Evolutionary conservation across 208 protist genomes (phyloP), one percentile per base, ranked within the genome.

Genomic region (Zelonia costaricensis): DNA sequence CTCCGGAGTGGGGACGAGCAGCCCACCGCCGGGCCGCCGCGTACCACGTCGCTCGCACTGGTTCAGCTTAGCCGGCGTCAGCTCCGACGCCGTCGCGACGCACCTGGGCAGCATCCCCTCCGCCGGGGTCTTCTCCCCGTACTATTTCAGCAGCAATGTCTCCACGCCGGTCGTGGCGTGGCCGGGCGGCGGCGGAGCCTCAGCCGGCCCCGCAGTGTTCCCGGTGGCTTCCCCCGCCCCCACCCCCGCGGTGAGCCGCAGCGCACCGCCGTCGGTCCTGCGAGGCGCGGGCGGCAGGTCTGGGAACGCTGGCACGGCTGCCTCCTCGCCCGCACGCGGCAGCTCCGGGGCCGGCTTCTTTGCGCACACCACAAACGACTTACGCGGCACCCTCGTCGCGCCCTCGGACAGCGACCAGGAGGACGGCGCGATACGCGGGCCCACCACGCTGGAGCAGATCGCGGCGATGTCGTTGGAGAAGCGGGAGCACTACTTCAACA

Each of bases 21-120:
- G 54, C 38, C 22, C 16, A 36, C 38, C 38, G 35, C 25, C 36
- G 30, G 49, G 38, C 8, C 49, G 58, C 16, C 60, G 74, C 8
- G 56, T 81, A 27, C 66, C 69, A 12, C 79, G 79, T 6, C 62
- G 79, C 47, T 85, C 79, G 22, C 79, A 85, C 57, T 85, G 79
- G 79, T 85, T 85, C 64, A 74, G 62, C 54, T 70, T 80, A 3
- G 67, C 54, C 40, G 67, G 73, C 20, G 48, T 81, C 39, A 69
- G 62, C 43, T 67, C 46, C 15, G 64, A 80, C 7, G 42, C 56
- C 2, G 20, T 69, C n/a, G n/a, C n/a, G n/a, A n/a, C n/a, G n/a
- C n/a, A n/a, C n/a, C n/a, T n/a, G n/a, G n/a, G n/a, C 12, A 35
- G 39, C 12, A 27, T 13, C 54, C 23, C 39, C 9, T 13, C 63